phyloP scores from a whole-genome alignment of 2,329 filamentous ascomycete genomes.

The Fusarium abutilonis region DNA sequence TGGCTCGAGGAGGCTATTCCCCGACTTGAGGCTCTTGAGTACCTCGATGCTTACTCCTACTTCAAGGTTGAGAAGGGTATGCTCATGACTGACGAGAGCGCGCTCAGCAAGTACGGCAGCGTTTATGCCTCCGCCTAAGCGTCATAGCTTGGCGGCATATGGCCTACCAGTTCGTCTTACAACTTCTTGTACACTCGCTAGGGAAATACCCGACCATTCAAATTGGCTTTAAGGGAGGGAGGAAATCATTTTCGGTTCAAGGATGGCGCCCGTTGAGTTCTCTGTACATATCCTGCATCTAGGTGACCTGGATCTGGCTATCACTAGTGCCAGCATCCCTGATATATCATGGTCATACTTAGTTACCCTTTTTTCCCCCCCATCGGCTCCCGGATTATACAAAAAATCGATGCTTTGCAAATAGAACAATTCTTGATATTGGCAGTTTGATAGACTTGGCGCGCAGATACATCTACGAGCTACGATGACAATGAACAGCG shows the following conservation, averaged over 20 bases:
- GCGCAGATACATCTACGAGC: conserved; percentile 39
- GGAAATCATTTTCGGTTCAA: conserved; percentile 36
- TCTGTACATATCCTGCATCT: conserved; percentile 48
- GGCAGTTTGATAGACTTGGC: conserved; percentile 33
- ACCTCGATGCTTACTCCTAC: conserved; percentile 67
- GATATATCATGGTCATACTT: conserved; percentile 13
- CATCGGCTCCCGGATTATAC: conserved; percentile 24
- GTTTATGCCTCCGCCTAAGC: conserved; percentile 58
- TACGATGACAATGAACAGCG: conserved; percentile 41
- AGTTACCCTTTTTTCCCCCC: conserved; percentile 26
- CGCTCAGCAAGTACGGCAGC: conserved; percentile 59
- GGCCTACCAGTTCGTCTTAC: conserved; percentile 36
- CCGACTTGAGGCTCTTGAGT: conserved; percentile 60
- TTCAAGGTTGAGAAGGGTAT: conserved; percentile 60
- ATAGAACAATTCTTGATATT: conserved; percentile 33
- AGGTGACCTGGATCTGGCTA: conserved; percentile 21
- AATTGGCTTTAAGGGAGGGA: conserved; percentile 39
- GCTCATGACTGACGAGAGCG: conserved; percentile 53
- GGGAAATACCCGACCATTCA: conserved; percentile 48
- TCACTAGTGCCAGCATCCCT: conserved; percentile 5
- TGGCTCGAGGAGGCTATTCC: conserved; percentile 63
- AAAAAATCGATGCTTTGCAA: conserved; percentile 25
- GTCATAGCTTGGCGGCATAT: neutral
- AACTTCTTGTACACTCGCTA: conserved; percentile 53
- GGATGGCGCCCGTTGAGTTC: conserved; percentile 43